Evolutionary conservation across 2,329 filamentous ascomycete species (phyloP).

Genomic region (Cercospora berteroae): DNA sequence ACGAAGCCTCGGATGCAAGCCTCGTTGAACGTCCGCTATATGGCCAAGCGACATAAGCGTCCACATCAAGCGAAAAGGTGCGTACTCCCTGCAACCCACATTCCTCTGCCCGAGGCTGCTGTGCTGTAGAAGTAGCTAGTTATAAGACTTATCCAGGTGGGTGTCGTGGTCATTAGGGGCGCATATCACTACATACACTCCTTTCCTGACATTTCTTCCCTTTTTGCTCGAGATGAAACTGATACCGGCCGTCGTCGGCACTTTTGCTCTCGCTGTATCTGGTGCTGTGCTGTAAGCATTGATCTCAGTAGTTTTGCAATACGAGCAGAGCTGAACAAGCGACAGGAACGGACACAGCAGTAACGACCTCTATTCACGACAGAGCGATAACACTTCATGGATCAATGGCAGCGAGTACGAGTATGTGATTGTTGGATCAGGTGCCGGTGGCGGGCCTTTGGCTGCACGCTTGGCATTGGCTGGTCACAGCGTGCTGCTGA

Average conservation of each 20-base stretch:
- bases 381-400: neutral
- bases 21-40: neutral
- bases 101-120: neutral
- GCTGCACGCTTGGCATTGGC: constrained; percentile 60
- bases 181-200: constrained; percentile 1
- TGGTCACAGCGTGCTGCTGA: constrained; percentile 59
- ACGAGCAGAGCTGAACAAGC: neutral
- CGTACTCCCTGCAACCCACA: neutral
- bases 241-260: neutral
- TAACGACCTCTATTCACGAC: neutral
- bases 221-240: neutral
- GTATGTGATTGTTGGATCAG: constrained; percentile 62
- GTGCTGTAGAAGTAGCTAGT: neutral
- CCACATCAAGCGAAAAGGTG: neutral
- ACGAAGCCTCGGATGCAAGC: neutral
- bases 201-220: neutral
- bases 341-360: neutral
- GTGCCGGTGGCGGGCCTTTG: constrained; percentile 58
- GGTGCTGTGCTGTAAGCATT: neutral
- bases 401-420: constrained; percentile 48
- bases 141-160: neutral
- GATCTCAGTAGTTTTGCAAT: neutral
- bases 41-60: neutral
- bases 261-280: neutral
- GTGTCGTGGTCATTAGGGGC: neutral